A percentile compares a stretch with the other conserved stretches of the same genome.
phyloP scores from a whole-genome alignment of 2,329 filamentous ascomycete species.

The Raffaelea arxii region DNA sequence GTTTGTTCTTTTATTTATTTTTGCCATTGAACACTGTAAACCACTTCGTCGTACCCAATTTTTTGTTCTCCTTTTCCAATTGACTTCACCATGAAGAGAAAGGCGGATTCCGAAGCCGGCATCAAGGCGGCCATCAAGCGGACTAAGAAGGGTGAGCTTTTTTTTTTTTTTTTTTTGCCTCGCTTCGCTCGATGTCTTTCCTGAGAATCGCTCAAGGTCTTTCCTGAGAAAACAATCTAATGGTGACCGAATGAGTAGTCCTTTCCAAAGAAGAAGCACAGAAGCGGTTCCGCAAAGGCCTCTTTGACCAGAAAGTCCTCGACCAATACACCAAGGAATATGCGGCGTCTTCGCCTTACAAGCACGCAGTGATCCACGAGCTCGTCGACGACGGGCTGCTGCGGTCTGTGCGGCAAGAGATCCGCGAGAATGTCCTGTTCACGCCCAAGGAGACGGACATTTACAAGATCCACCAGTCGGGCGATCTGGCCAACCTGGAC shows the following conservation, averaged over 20 bases:
- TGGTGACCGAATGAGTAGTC: constrained; percentile 1
- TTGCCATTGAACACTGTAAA: too few species aligned
- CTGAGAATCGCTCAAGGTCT: background rate
- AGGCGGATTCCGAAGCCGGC: constrained; percentile 31
- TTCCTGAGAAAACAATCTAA: background rate
- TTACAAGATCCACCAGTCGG: constrained; percentile 98
- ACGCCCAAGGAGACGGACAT: constrained; percentile 99
- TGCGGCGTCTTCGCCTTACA: constrained; percentile 62
- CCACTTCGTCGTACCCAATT: background rate
- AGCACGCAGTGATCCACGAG: constrained; percentile 79
- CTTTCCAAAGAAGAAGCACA: constrained; percentile 32
- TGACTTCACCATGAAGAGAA: constrained; percentile 12
- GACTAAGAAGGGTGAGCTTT: constrained; percentile 39
- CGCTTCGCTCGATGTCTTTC: background rate
- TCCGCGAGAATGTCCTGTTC: constrained; percentile 84
- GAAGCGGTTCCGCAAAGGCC: constrained; percentile 52
- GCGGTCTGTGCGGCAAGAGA: constrained; percentile 78
- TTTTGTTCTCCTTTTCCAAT: constrained; percentile 11
- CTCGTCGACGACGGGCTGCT: constrained; percentile 75
- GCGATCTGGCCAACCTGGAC: constrained; percentile 92
- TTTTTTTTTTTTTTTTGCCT: too few species aligned
- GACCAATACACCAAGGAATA: constrained; percentile 52
- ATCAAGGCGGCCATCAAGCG: constrained; percentile 37
- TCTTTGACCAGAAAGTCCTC: constrained; percentile 53
- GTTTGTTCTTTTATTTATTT: too few species aligned